Base-by-base conservation (phyloP, 164 flowering plant genomes). In the Protea cynaroides region DNA sequence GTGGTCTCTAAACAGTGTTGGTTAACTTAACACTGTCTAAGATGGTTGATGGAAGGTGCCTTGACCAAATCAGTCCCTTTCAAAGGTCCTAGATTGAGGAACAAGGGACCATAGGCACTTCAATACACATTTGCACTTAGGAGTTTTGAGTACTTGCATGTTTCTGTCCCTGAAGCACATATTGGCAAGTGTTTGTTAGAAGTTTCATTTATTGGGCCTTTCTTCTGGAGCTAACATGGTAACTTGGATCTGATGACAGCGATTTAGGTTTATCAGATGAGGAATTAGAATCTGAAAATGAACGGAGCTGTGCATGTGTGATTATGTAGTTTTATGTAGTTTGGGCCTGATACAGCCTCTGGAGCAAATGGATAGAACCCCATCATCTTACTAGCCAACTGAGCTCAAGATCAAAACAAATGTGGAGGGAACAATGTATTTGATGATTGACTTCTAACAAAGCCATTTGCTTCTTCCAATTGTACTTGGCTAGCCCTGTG, bases 261-360 rank as follows among this genome's bases (percentile, higher is more conserved):
- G 91, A 88, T 43, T 54, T 21, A 22, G 80, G 72, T 68, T 84
- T 59, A 53, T 84, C 95, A 23, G 91, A 88, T 59, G 87, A 81
- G 37, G 96, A 86, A 67, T 82, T 76, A 18, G 84, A 78, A 7
- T 47, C 60, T 50, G 86, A 82, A 63, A 80, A 51, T 54, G 83
- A 66, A 65, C 79, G 69, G 74, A 82, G 78, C 43, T 89, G 96
- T 78, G 74, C 80, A 3, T 88, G 96, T 73, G 75, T 65, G 46
- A 82, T 88, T n/a, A n/a, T n/a, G n/a, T n/a, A n/a, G n/a, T n/a
- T n/a, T n/a, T 61, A 86, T 86, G 92, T 88, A 80, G 72, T 61
- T 66, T 36, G 64, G 56, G 52, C 18, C 49, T 21, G n/a, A n/a
- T n/a, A n/a, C n/a, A n/a, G n/a, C n/a, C n/a, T n/a, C n/a, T n/a